phyloP scores from a whole-genome alignment of 2,329 filamentous ascomycete genomes.

The Arthrobotrys iridis region DNA sequence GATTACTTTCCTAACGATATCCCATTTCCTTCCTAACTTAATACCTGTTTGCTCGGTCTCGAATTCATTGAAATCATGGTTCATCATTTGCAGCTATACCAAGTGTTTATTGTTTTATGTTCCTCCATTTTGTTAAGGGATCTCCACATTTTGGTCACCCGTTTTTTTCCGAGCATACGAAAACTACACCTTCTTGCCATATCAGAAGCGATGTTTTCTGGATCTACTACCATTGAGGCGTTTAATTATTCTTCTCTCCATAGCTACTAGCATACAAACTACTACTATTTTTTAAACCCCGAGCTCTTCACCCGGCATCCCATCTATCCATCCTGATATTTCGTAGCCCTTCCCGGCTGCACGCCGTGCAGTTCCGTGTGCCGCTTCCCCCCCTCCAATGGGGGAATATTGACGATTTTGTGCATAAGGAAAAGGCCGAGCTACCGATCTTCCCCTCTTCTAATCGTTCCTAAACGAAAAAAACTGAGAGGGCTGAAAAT shows the following conservation, averaged over 20 bases:
- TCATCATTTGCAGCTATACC: constrained; percentile 9
- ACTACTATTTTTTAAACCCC: constrained; percentile 7
- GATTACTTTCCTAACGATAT: neutral
- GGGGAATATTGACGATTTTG: neutral
- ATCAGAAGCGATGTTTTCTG: constrained; percentile 17
- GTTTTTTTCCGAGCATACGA: constrained; percentile 20
- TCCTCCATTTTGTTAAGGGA: no score
- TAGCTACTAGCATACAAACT: neutral
- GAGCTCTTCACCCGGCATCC: constrained; percentile 35
- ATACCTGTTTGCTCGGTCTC: neutral
- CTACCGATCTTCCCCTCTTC: neutral
- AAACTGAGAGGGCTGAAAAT: neutral
- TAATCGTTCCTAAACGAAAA: no score
- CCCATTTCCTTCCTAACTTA: neutral
- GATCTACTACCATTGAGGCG: constrained; percentile 17
- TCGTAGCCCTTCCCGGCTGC: constrained; percentile 1
- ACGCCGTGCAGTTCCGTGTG: constrained; percentile 26
- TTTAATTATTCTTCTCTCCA: constrained; percentile 7
- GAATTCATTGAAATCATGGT: constrained; percentile 21
- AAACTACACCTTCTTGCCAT: constrained; percentile 5
- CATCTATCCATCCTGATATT: neutral
- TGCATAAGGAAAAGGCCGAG: neutral
- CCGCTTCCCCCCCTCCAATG: neutral
- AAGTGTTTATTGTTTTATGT: neutral
- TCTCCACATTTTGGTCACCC: neutral